phyloP scores from a whole-genome alignment of 768 basidiomycete species.

The Lactarius evosmus region DNA sequence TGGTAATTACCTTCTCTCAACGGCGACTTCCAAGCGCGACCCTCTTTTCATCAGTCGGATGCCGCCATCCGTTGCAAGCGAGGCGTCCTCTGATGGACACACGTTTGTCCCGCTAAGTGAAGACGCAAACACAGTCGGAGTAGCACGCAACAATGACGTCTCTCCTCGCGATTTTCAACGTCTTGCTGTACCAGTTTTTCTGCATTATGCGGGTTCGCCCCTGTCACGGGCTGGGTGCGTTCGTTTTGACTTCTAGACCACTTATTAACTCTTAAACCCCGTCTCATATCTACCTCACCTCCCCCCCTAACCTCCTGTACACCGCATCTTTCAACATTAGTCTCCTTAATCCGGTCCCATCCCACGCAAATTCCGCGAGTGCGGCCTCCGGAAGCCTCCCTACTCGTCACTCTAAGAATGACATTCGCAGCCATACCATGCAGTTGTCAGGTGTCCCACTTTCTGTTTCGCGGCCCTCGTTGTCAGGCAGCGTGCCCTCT shows the following conservation, averaged over 20 bases:
- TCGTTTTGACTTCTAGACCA: background rate
- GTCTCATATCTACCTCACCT: background rate
- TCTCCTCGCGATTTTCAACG: slow-evolving; percentile 31
- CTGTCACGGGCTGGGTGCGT: slow-evolving; percentile 35
- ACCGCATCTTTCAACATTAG: slow-evolving; percentile 35
- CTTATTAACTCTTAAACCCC: background rate
- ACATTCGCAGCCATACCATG: slow-evolving; percentile 65
- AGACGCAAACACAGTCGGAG: background rate
- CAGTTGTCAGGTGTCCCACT: slow-evolving; percentile 55
- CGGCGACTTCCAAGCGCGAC: background rate
- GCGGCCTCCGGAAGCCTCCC: slow-evolving; percentile 20
- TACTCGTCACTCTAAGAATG: slow-evolving; percentile 53
- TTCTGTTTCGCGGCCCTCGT: slow-evolving; percentile 34
- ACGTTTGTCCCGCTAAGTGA: slow-evolving; percentile 22
- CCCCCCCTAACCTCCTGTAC: slow-evolving; percentile 3
- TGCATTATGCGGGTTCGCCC: slow-evolving; percentile 29
- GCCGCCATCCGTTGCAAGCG: slow-evolving; percentile 20
- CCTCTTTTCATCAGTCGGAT: slow-evolving; percentile 1
- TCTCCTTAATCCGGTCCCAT: slow-evolving; percentile 50
- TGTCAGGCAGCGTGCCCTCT: slow-evolving; percentile 24
- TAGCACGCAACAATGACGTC: slow-evolving; percentile 6
- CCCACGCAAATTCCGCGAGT: slow-evolving; percentile 29
- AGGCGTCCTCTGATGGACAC: slow-evolving; percentile 19
- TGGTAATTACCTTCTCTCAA: background rate
- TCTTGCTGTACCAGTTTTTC: slow-evolving; percentile 13